Conservation (phyloP, 345 rosid species). For the Chamaenerion angustifolium region DNA sequence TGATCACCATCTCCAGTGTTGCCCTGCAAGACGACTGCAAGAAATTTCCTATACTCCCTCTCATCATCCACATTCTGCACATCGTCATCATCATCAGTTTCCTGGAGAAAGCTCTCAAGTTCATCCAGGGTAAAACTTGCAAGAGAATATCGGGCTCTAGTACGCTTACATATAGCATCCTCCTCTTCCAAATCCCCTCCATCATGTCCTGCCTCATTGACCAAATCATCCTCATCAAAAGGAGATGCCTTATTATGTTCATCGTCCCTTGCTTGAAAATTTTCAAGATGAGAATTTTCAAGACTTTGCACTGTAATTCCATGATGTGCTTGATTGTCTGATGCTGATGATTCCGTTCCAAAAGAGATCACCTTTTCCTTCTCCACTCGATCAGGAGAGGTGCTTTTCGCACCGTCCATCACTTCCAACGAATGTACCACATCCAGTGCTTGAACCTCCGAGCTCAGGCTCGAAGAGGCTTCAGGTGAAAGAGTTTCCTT, state of each 20-base stretch:
- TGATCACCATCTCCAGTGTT: slow-evolving; percentile 29
- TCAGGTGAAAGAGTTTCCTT: slow-evolving; percentile 62
- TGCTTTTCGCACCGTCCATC: slow-evolving; percentile 9
- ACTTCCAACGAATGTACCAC: slow-evolving; percentile 13
- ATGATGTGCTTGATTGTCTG: no score
- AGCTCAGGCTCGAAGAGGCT: slow-evolving; percentile 83
- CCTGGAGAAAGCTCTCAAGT: slow-evolving; percentile 88
- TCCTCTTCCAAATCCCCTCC: slow-evolving; percentile 21
- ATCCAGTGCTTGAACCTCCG: slow-evolving; percentile 46
- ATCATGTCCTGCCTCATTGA: slow-evolving; percentile 9
- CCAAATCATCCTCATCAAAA: slow-evolving; percentile 7
- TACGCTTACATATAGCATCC: slow-evolving; percentile 81
- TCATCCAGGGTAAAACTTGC: slow-evolving; percentile 83
- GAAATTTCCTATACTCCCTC: slow-evolving; percentile 81
- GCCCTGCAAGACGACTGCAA: slow-evolving; percentile 66
- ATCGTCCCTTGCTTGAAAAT: slow-evolving; percentile 9
- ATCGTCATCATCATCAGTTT: slow-evolving; percentile 87
- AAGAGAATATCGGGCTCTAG: slow-evolving; percentile 82
- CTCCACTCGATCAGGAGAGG: slow-evolving; percentile 21
- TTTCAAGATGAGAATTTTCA: neutral
- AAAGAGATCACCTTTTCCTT: slow-evolving; percentile 20
- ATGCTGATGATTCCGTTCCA: no score
- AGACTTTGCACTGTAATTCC: no score
- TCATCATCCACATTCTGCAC: slow-evolving; percentile 78
- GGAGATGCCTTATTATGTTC: slow-evolving; percentile 6